Evolutionary conservation across 345 rosid genomes (phyloP), one percentile per base, ranked within the genome.

Genomic region (Acer negundo): DNA sequence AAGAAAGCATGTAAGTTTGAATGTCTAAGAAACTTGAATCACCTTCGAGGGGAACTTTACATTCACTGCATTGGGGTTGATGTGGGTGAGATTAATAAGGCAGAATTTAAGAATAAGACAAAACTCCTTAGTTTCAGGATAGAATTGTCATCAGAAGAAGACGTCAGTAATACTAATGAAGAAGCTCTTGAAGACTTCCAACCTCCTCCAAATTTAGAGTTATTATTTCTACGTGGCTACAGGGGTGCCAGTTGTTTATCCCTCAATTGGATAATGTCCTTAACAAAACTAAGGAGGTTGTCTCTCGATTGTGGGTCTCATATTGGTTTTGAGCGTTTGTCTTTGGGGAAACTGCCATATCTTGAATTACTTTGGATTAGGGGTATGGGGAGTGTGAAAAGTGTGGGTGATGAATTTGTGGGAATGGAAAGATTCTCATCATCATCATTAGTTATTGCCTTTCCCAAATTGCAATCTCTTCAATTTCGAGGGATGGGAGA

Each of bases 401-500:
- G 68, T 0, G 9, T 64, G 8, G 68, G 42, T 13, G 9, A 63
- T 63, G 67, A 63, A 13, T 63, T 63, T 63, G 28, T 24, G 67
- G 44, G 47, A 65, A 65, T 66, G n/a, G 49, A 40, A 40, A 38
- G 70, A 17, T 13, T 10, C 4, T 7, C 64, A 7, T 19, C 64
- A 7, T 20, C 64, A 10, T n/a, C 64, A 59, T 59, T 26, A 6
- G 4, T 59, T 10, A 19, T 1, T 22, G 17, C 3, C 16, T 68
- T 68, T 51, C 72, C 72, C n/a, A 68, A 44, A 11, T 44, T 68
- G 24, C 23, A 68, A 68, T 3, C 15, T n/a, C 72, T 68, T n/a
- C 0, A 7, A 7, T 40, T 67, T 67, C 0, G 1, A 5, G 0
- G 1, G 0, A 44, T 68, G 72, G 0, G 4, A 10, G 23, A 44